A percentile compares a stretch with the other conserved stretches of the same genome.
phyloP scores from a whole-genome alignment of 495 filamentous ascomycete species.

The Elasticomyces elasticus region DNA sequence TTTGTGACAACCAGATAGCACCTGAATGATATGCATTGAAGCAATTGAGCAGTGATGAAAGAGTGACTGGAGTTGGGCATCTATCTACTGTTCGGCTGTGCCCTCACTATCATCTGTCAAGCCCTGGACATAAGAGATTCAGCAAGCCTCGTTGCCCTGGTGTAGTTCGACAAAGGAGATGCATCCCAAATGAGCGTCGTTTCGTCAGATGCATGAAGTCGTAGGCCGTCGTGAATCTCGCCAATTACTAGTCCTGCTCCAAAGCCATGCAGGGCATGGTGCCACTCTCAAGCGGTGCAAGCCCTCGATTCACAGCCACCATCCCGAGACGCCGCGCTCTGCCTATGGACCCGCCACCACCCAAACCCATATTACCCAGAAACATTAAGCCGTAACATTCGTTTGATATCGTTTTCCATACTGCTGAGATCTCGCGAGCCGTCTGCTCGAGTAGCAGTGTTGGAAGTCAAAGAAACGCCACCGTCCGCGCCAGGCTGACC shows the following conservation, averaged over 20 bases:
- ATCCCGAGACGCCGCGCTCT: neutral
- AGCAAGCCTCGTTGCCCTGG: neutral
- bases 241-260: neutral
- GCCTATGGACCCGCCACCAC: neutral
- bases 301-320: neutral
- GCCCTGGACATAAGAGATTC: neutral
- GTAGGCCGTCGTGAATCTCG: neutral
- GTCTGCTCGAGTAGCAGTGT: neutral
- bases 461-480: neutral
- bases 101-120: neutral
- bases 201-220: neutral
- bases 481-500: neutral
- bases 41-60: neutral
- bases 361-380: constrained; percentile 3
- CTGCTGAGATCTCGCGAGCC: constrained; percentile 10
- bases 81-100: constrained; percentile 6
- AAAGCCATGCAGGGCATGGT: neutral
- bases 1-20: too few species aligned
- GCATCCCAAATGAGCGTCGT: neutral
- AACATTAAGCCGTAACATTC: constrained; percentile 25
- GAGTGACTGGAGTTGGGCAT: constrained; percentile 20
- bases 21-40: too few species aligned
- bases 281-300: neutral
- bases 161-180: neutral
- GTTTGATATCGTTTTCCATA: constrained; percentile 25